Base-by-base conservation (phyloP, 2,329 filamentous ascomycete species). In the Incumbomyces delicatus region DNA sequence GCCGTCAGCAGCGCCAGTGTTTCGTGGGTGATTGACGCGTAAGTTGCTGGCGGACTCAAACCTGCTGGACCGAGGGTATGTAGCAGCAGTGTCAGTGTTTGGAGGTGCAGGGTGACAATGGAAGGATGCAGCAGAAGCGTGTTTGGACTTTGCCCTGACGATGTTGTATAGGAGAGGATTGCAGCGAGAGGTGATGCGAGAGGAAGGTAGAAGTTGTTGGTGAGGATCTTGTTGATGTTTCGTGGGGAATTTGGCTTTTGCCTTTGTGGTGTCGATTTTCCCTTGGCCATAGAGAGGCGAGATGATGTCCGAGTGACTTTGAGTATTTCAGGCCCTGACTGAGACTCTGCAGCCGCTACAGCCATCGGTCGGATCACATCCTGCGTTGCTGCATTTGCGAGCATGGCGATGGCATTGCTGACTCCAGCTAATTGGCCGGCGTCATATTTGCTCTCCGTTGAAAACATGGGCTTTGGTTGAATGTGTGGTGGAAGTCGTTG, bases 31-130 rank as follows among this genome's bases (percentile, higher is more conserved):
- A 95, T 81, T 20, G 17, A 18, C 8, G 20, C 14, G 42, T 38
- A 38, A 11, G 30, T 30, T 46, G 87, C 79, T 1, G 83, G 80
- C 0, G 96, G 74, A 1, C 78, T 74, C 0, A 89, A 71, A 0
- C 85, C 89, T 45, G 83, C 80, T 0, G 89, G 85, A 0, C 92
- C 92, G 0, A 85, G 78, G 0, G 90, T 85, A 55, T 95, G 83
- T 38, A 96, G 68, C 30, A 95, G 70, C 6, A 98, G 71, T 1
- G 84, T 83, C 0, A 96, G 72, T 0, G 92, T 98, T 63, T 94
- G 89, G 30, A 96, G 69, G 62, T 87, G 92, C 7, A 88, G 76
- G 0, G 81, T 74, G 0, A 96, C 76, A 5, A 95, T 73, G 49
- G 85, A 77, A 0, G 87, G 81, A 35, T 87, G 77, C 51, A 87